These are phyloP conservation scores for Fusarium oxysporum DNA, from an alignment of 2,329 filamentous ascomycete species.

Conservation along the genomic window DNA sequence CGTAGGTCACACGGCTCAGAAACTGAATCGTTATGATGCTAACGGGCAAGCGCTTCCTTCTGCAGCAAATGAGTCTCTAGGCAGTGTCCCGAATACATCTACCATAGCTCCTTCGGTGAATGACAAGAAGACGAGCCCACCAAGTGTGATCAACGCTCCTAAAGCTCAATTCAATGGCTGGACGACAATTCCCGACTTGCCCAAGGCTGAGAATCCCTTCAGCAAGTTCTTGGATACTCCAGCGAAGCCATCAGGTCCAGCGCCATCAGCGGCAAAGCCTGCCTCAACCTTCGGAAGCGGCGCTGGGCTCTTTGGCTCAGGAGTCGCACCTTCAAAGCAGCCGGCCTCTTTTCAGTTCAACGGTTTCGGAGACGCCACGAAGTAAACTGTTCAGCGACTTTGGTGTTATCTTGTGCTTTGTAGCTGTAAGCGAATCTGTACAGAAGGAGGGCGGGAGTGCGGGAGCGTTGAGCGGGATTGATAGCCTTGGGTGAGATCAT, in stretches of 20 bases:
- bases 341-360: neutral
- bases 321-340: neutral
- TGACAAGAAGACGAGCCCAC: neutral
- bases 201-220: neutral
- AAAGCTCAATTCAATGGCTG: neutral
- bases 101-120: too few relatives aligned
- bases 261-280: neutral
- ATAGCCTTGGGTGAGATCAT: neutral
- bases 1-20: neutral
- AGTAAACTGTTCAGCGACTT: neutral
- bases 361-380: neutral
- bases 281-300: neutral
- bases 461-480: too few relatives aligned
- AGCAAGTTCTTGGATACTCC: neutral
- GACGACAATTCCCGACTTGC: neutral
- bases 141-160: neutral
- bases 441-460: neutral
- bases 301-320: neutral
- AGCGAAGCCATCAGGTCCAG: neutral
- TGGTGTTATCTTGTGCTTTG: accelerated
- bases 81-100: neutral
- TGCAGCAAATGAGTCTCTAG: neutral
- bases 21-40: neutral
- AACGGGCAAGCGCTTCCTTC: slow-evolving; percentile 5
- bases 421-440: neutral